phyloP scores from a whole-genome alignment of 2,329 filamentous ascomycete species.

The Diplodia intermedia region DNA sequence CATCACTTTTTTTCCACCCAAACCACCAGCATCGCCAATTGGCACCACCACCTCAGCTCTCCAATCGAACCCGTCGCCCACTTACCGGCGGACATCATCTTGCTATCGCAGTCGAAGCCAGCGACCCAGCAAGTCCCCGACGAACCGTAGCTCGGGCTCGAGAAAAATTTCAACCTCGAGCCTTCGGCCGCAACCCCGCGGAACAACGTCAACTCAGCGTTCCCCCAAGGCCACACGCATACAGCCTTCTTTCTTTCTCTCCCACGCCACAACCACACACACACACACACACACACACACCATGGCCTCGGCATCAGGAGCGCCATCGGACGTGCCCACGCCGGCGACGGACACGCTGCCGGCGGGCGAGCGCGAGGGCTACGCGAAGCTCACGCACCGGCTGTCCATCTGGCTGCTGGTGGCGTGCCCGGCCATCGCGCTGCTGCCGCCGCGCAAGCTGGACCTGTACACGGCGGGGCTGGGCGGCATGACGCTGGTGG shows the following conservation, averaged over 20 bases:
- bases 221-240: not conserved
- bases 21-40: constrained; percentile 6
- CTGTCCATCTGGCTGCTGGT: constrained; percentile 59
- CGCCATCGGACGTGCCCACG: constrained; percentile 3
- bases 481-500: constrained; percentile 56
- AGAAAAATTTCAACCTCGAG: not conserved
- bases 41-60: not conserved
- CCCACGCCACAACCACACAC: not conserved
- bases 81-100: not conserved
- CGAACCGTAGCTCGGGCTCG: not conserved
- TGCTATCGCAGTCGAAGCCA: not conserved
- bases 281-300: not conserved
- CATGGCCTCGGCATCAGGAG: constrained; percentile 6
- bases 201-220: not conserved
- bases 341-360: constrained; percentile 6
- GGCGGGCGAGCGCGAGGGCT: constrained; percentile 35
- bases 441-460: constrained; percentile 67
- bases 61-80: not conserved
- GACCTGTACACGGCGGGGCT: constrained; percentile 66
- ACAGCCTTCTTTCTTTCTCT: too few relatives aligned
- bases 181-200: not conserved
- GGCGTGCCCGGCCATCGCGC: constrained; percentile 60
- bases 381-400: constrained; percentile 49
- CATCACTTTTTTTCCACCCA: constrained; percentile 12
- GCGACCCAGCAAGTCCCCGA: not conserved